Conservation (phyloP, 345 rosid species). For the Boechera divaricarpa region DNA sequence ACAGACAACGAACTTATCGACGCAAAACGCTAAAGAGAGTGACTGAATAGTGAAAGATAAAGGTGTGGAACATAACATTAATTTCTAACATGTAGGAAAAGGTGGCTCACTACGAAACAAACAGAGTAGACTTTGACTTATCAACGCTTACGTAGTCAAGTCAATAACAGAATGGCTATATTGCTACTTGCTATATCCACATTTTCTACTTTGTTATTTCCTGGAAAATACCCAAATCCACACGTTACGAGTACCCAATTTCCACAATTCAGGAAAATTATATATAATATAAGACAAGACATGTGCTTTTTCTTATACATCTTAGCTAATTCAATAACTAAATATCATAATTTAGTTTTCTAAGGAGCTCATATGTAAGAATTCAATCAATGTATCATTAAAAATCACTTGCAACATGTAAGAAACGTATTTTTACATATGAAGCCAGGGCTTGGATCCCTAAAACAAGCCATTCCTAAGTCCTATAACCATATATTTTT, state of each 20-base stretch:
- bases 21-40: constrained; percentile 1
- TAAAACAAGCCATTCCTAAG: background rate
- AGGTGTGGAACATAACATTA: constrained; percentile 18
- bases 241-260: background rate
- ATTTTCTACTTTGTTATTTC: background rate
- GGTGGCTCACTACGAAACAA: constrained; percentile 36
- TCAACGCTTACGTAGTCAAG: constrained; percentile 33
- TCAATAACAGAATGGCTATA: background rate
- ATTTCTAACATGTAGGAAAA: constrained; percentile 27
- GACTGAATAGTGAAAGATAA: constrained; percentile 2
- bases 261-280: background rate
- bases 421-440: background rate
- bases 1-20: constrained; percentile 12
- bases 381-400: background rate
- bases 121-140: constrained; percentile 40
- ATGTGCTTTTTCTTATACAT: no score
- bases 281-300: no score
- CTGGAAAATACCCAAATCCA: background rate
- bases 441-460: background rate
- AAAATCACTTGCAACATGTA: no score
- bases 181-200: constrained; percentile 20
- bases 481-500: background rate
- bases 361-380: background rate
- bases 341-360: no score
- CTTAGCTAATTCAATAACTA: background rate